Percentiles rank a stretch among this genome's conserved stretches.
Evolutionary conservation across 2,329 filamentous ascomycete genomes (phyloP).

Genomic region (Fusarium sublunatum): DNA sequence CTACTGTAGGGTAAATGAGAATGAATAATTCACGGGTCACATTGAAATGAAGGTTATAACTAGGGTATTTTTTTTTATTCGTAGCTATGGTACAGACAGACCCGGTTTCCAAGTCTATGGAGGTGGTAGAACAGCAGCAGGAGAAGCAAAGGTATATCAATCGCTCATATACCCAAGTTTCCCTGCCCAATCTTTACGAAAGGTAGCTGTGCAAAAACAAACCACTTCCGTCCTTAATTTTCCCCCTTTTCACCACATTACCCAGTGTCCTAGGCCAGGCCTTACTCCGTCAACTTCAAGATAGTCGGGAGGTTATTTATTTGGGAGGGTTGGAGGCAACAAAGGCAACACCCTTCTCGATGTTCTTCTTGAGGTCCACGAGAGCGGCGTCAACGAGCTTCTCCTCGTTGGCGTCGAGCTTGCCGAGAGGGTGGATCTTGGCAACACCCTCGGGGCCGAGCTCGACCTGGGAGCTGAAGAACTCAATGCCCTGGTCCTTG

Average conservation of each 20-base stretch:
- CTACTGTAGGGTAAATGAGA: background rate
- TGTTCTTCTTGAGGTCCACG: slow-evolving; percentile 91
- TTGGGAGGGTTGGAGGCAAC: slow-evolving; percentile 69
- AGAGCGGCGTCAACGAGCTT: slow-evolving; percentile 88
- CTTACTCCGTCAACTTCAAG: slow-evolving; percentile 9
- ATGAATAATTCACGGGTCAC: background rate
- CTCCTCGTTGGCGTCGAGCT: slow-evolving; percentile 87
- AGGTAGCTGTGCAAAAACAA: slow-evolving; percentile 30
- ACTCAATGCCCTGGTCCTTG: slow-evolving; percentile 98
- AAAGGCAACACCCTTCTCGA: slow-evolving; percentile 83
- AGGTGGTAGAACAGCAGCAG: slow-evolving; percentile 46
- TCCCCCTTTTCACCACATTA: slow-evolving; percentile 30
- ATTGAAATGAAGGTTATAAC: background rate
- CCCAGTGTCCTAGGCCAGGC: slow-evolving; percentile 9
- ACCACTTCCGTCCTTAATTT: slow-evolving; percentile 22
- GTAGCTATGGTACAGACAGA: slow-evolving; percentile 53
- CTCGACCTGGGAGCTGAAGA: slow-evolving; percentile 96
- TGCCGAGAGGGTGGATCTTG: slow-evolving; percentile 90
- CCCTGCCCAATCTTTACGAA: slow-evolving; percentile 29
- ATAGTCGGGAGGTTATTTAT: slow-evolving; percentile 53
- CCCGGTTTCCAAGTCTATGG: slow-evolving; percentile 50
- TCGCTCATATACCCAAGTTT: slow-evolving; percentile 35
- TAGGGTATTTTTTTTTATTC: slow-evolving; percentile 43
- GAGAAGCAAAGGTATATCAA: slow-evolving; percentile 41
- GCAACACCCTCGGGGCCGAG: slow-evolving; percentile 96